Base-by-base conservation (phyloP, 192 early-diverging fungal species). In the Diversispora epigaea region DNA sequence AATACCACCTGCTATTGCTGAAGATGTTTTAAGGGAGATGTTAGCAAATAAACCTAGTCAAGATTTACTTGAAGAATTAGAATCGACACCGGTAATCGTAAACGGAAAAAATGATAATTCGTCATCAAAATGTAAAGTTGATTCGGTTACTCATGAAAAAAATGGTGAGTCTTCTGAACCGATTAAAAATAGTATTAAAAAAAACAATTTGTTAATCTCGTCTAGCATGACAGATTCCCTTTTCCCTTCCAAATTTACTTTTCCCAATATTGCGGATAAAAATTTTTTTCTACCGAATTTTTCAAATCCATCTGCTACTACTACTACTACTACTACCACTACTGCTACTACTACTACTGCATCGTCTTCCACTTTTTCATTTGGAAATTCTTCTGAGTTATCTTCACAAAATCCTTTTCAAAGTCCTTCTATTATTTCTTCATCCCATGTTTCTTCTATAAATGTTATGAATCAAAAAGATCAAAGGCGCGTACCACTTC, bases 211-310 rank as follows among this genome's bases (percentile, higher is more conserved):
- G 25, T 58, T 72, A 60, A 72, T 72, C 43, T 58, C 44, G 10
- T 72, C 56, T 72, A 43, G 44, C 41, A 64, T 39, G 52, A 55
- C 32, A 75, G 73, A 75, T 52, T 39, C 73, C 61, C 47, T 45
- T 65, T 75, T 75, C 15, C 73, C 73, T 50, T 65, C 73, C 4
- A 75, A 75, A 75, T 75, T 75, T 21, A 52, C 60, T 54, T 75
- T 75, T 50, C 73, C 73, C 22, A 75, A 75, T 75, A 75, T 75
- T 21, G 73, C 60, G 41, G 73, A 75, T 14, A 75, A 75, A 55
- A 75, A 75, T 65, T 75, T 75, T 32, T 75, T 75, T 65, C 40
- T 64, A 22, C 73, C 73, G 40, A 75, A 75, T 65, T 75, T 75
- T 65, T 45, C 62, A 44, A 64, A 32, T 41, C 12, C 32, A 15